Evolutionary conservation across 495 filamentous ascomycete species (phyloP).

Genomic region (Filosporella fistucella): DNA sequence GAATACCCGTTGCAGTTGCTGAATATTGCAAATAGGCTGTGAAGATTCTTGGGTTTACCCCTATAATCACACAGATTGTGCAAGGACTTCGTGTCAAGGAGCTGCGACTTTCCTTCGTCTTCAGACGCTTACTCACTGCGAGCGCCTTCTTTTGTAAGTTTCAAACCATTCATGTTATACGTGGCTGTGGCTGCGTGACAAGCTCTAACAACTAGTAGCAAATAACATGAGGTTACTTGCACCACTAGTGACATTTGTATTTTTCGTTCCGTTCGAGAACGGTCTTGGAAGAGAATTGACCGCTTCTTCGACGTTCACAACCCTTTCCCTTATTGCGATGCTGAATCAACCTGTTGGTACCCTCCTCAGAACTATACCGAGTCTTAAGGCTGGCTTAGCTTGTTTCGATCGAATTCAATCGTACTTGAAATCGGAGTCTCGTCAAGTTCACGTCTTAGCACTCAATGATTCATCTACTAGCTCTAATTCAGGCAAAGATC

Average conservation of each 20-base stretch:
- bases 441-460: slow-evolving; percentile 22
- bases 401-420: slow-evolving; percentile 33
- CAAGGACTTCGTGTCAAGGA: background rate
- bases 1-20: too few relatives aligned
- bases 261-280: slow-evolving; percentile 18
- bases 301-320: slow-evolving; percentile 25
- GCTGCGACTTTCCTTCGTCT: background rate
- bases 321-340: slow-evolving; percentile 30
- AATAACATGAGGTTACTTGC: slow-evolving; percentile 34
- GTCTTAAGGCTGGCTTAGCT: slow-evolving; percentile 20
- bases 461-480: background rate
- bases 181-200: too few relatives aligned
- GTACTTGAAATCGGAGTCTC: slow-evolving; percentile 31
- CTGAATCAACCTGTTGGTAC: slow-evolving; percentile 25
- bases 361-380: slow-evolving; percentile 26
- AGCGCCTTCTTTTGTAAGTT: too few relatives aligned
- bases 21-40: too few relatives aligned
- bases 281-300: slow-evolving; percentile 12
- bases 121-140: too few relatives aligned
- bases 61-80: background rate
- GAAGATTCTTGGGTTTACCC: background rate
- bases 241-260: slow-evolving; percentile 19
- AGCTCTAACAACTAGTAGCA: too few relatives aligned
- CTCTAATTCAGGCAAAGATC: too few relatives aligned
- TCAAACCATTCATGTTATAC: too few relatives aligned